Percentiles rank a stretch among this genome's conserved stretches.
These are phyloP conservation scores for Austropuccinia psidii DNA, from an alignment of 1,284 basidiomycete genomes.

Conservation along the genomic window DNA sequence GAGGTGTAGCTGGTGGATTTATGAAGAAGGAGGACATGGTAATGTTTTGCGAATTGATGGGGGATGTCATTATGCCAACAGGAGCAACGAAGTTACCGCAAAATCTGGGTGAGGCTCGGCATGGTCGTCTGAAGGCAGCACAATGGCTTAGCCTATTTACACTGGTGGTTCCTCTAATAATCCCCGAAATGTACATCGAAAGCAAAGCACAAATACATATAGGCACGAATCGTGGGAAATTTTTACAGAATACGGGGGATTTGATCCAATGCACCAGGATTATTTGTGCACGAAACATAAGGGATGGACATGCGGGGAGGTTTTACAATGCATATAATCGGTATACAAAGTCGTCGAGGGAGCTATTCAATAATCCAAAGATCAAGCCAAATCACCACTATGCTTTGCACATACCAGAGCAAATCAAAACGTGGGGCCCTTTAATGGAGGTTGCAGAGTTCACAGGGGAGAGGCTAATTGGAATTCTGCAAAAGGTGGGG, in stretches of 20 bases:
- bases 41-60: neutral
- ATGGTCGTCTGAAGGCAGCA: neutral
- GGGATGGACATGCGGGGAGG: neutral
- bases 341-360: neutral
- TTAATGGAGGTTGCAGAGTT: neutral
- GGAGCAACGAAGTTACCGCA: neutral
- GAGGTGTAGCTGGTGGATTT: neutral
- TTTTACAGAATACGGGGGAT: constrained; percentile 1
- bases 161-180: neutral
- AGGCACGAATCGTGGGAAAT: neutral
- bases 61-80: neutral
- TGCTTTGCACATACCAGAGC: neutral
- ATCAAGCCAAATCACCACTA: constrained; percentile 10
- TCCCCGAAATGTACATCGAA: neutral
- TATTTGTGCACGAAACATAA: neutral
- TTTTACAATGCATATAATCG: neutral
- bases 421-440: constrained; percentile 4
- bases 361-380: neutral
- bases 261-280: constrained; percentile 1
- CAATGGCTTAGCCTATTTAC: constrained; percentile 22
- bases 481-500: constrained; percentile 2
- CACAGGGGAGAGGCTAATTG: neutral
- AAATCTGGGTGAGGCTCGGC: neutral
- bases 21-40: neutral
- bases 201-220: neutral